Conservation (phyloP, 2,329 filamentous ascomycete species). For the Tolypocladium inflatum region DNA sequence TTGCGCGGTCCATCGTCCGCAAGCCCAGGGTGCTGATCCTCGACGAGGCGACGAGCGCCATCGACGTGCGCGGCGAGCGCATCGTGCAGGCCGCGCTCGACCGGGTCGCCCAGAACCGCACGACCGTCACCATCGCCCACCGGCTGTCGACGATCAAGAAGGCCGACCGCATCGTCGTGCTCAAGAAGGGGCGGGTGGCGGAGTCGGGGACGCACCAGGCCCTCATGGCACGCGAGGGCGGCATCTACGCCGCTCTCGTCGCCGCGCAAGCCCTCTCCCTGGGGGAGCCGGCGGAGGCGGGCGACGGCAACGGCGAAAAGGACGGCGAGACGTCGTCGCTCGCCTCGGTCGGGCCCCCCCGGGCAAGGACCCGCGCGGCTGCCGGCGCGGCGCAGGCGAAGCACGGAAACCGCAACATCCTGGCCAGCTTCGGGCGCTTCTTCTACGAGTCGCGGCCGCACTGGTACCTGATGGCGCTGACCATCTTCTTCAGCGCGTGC, state of each 20-base stretch:
- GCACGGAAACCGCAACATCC: conserved; percentile 30
- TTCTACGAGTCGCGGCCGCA: conserved; percentile 45
- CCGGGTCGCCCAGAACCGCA: conserved; percentile 50
- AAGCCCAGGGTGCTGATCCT: conserved; percentile 63
- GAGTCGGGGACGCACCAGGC: conserved; percentile 70
- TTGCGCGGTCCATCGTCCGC: conserved; percentile 65
- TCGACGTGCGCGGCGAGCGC: conserved; percentile 42
- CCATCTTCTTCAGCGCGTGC: conserved; percentile 35
- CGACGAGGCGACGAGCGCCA: conserved; percentile 67
- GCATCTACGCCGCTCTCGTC: conserved; percentile 61
- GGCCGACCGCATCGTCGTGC: conserved; percentile 69
- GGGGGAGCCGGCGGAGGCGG: conserved; percentile 32
- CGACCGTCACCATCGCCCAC: conserved; percentile 67
- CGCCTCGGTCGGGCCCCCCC: too few relatives aligned
- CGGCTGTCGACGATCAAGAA: conserved; percentile 66
- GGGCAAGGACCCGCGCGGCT: background rate
- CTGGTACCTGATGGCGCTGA: conserved; percentile 40
- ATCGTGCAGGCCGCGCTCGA: conserved; percentile 58
- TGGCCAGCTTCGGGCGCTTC: conserved; percentile 45
- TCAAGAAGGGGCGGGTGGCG: conserved; percentile 59
- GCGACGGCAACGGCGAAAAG: conserved; percentile 19
- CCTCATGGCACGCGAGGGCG: conserved; percentile 49
- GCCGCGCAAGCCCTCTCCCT: conserved; percentile 50
- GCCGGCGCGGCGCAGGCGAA: conserved; percentile 9
- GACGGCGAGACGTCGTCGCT: background rate